phyloP scores from a whole-genome alignment of 192 early-diverging fungal species.

The Linnemannia elongata region DNA sequence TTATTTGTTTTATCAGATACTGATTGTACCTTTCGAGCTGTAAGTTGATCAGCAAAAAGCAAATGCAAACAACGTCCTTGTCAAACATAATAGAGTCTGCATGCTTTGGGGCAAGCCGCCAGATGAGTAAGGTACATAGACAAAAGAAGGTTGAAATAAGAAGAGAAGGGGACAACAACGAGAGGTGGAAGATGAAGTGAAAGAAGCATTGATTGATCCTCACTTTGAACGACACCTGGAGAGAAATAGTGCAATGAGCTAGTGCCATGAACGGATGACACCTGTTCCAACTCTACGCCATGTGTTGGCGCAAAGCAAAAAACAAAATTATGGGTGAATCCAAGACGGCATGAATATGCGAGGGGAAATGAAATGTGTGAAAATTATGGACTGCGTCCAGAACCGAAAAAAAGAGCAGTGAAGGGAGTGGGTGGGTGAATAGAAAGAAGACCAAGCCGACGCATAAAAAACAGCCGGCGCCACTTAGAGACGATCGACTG shows the following conservation, averaged over 20 bases:
- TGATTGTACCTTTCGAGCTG: not conserved
- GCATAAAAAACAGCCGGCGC: not conserved
- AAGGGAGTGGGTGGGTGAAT: not conserved
- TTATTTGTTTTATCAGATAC: not conserved
- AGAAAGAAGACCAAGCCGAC: not conserved
- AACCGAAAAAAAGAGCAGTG: not conserved
- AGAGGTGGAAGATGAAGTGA: too few relatives aligned
- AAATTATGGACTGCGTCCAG: not conserved
- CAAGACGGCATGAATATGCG: not conserved
- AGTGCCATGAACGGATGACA: not conserved
- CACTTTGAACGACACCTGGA: not conserved
- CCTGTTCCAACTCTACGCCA: not conserved
- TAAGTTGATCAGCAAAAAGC: not conserved
- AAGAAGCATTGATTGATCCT: too few relatives aligned
- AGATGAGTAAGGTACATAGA: too few relatives aligned
- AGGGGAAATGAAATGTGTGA: not conserved
- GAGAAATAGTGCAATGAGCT: not conserved
- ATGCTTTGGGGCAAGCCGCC: too few relatives aligned
- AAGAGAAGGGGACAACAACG: too few relatives aligned
- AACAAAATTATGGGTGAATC: not conserved
- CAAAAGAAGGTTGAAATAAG: too few relatives aligned
- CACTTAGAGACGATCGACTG: not conserved
- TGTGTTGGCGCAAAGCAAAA: not conserved
- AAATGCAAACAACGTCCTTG: not conserved
- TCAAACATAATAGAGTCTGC: too few relatives aligned